phyloP scores from a whole-genome alignment of 2,329 filamentous ascomycete species.

The Aspergillus luchuensis region DNA sequence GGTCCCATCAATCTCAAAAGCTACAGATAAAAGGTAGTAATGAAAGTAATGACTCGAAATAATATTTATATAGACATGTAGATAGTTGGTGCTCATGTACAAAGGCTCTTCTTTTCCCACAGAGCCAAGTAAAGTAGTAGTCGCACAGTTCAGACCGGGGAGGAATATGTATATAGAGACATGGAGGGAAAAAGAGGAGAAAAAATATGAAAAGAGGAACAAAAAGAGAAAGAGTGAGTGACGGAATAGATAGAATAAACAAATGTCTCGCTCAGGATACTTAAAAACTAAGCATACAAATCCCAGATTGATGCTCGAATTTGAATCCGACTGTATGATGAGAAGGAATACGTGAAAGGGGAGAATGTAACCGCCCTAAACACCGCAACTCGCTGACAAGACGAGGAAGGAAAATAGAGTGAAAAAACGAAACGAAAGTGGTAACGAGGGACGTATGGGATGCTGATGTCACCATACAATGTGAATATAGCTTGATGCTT shows the following conservation, averaged over 20 bases:
- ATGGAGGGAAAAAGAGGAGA: neutral
- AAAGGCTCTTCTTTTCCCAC: neutral
- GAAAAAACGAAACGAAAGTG: neutral
- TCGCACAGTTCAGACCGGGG: neutral
- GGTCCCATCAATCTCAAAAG: too few species aligned
- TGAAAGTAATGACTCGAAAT: neutral
- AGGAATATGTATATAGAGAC: neutral
- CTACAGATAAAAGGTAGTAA: too few species aligned
- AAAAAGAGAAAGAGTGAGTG: neutral
- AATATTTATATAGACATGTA: constrained; percentile 13
- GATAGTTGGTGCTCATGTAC: constrained; percentile 20
- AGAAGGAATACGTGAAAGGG: constrained; percentile 2
- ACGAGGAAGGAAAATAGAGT: neutral
- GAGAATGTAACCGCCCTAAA: neutral
- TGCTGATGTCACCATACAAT: neutral
- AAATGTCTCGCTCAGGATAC: neutral
- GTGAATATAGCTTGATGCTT: neutral
- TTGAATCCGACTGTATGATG: neutral
- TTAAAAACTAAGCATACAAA: constrained; percentile 1
- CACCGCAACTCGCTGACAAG: constrained; percentile 1
- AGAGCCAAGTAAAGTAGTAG: neutral
- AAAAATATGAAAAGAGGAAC: neutral
- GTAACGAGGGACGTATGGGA: neutral
- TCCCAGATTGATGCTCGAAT: constrained; percentile 4
- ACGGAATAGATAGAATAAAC: neutral